A percentile compares a stretch with the other conserved stretches of the same genome.
phyloP scores from a whole-genome alignment of 805 yeast species.

The Yarrowia deformans region DNA sequence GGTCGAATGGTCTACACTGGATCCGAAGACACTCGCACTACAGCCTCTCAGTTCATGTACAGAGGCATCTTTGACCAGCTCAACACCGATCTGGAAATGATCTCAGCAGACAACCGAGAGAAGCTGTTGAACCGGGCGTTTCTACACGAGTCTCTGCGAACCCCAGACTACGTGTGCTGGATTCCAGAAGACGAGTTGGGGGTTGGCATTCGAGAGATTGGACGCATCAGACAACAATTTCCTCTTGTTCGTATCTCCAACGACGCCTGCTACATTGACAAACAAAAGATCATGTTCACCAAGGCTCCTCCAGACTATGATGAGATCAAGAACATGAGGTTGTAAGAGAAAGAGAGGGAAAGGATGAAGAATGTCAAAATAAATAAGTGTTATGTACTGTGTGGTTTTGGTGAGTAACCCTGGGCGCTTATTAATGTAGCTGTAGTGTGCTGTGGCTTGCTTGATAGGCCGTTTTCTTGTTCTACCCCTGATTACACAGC shows the following conservation, averaged over 20 bases:
- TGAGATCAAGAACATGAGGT: conserved; percentile 42
- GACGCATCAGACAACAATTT: conserved; percentile 45
- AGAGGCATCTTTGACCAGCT: conserved; percentile 46
- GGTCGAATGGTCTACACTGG: conserved; percentile 27
- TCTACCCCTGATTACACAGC: no score
- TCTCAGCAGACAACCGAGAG: conserved; percentile 46
- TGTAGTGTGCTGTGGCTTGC: no score
- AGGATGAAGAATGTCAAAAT: background rate
- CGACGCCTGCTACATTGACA: conserved; percentile 46
- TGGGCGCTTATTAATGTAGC: no score
- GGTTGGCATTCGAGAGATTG: conserved; percentile 50
- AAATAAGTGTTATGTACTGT: conserved; percentile 1
- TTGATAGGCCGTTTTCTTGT: background rate
- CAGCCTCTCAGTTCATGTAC: conserved; percentile 41
- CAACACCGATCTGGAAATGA: conserved; percentile 45
- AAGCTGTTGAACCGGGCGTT: conserved; percentile 46
- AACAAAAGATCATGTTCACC: conserved; percentile 45
- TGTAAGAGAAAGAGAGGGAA: conserved; percentile 32
- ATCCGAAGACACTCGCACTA: conserved; percentile 9
- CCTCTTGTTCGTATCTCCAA: conserved; percentile 47
- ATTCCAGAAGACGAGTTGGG: conserved; percentile 55
- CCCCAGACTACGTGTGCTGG: conserved; percentile 53
- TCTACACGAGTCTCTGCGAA: conserved; percentile 48
- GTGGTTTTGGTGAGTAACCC: no score
- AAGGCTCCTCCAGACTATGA: conserved; percentile 47